Evolutionary conservation across 805 yeast genomes (phyloP), one percentile per base, ranked within the genome.

Genomic region (Pichia californica): DNA sequence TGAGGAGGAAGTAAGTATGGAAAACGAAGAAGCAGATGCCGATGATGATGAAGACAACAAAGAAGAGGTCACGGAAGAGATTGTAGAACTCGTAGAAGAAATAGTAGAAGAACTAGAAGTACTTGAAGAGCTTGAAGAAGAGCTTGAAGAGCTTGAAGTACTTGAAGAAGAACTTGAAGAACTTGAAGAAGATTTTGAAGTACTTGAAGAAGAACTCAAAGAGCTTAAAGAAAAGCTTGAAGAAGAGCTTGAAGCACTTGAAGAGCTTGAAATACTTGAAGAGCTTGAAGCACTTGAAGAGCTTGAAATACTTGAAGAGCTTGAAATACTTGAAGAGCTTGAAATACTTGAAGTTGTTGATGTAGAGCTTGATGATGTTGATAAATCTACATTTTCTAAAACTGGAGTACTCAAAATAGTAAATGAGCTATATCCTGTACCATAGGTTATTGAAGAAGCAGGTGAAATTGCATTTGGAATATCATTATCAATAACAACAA

Each of bases 401-500:
- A 30, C 32, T 19, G 52, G 52, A 3, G 37, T 36, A 3, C 40
- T 26, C 4, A 27, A 25, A 4, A 48, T 43, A 13, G 39, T 42
- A 18, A 49, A 44, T 4, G 41, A 28, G 27, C 29, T 40, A 41
- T 46, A 40, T 5, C 16, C 20, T 4, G 44, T 16, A 14, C 48
- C 52, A 44, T 46, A 49, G 7, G 48, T 46, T 2, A 25, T 30
- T 4, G 41, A 18, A 7, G 15, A 10, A 13, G 21, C 19, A 7
- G 52, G 45, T 25, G 40, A 34, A 25, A 44, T 47, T 3, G 48
- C 52, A 21, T 46, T 41, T 11, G 58, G 49, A 31, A 81, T 71
- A 10, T 59, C 67, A 20, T 25, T 21, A n/a, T 32, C 19, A 30
- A 52, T 48, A 2, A 39, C 33, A 40, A 74, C 74, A 36, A 79